Evolutionary conservation across 169 alveolate species (phyloP).

Genomic region (Plasmodium vinckei): DNA sequence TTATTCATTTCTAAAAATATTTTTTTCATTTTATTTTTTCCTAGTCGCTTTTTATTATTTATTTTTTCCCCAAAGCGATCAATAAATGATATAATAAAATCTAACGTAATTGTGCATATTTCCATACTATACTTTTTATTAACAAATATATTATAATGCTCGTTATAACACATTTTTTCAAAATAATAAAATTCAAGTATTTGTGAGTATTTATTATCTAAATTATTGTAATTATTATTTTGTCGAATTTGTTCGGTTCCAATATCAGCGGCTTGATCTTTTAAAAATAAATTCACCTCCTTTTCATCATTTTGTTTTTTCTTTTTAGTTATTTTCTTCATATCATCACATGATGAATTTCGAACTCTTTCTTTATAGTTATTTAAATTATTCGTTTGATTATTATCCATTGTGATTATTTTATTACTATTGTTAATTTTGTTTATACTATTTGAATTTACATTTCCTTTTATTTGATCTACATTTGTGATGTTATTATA

Average conservation of each 20-base stretch:
- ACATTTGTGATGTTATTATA: too few species aligned
- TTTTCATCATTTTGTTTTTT: too few species aligned
- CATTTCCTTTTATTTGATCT: too few species aligned
- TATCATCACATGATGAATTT: background rate
- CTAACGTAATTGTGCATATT: slow-evolving; percentile 20
- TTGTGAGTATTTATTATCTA: background rate
- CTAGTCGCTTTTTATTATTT: background rate
- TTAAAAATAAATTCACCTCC: too few species aligned
- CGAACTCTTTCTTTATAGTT: too few species aligned
- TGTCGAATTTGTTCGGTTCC: too few species aligned
- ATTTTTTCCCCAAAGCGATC: slow-evolving; percentile 9
- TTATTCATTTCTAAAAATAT: slow-evolving; percentile 50
- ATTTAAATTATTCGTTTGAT: too few species aligned
- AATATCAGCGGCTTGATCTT: too few species aligned
- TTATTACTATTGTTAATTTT: too few species aligned
- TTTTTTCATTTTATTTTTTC: slow-evolving; percentile 1
- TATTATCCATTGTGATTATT: too few species aligned
- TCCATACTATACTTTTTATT: slow-evolving; percentile 46
- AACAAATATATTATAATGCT: slow-evolving; percentile 37
- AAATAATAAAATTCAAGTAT: slow-evolving; percentile 27
- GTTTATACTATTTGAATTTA: too few species aligned
- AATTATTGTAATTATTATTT: too few species aligned
- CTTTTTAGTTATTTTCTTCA: background rate
- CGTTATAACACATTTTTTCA: slow-evolving; percentile 28
- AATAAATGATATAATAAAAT: slow-evolving; percentile 39